Conservation (phyloP, 1,139 yeast species). For the Zygosaccharomyces sapae region DNA sequence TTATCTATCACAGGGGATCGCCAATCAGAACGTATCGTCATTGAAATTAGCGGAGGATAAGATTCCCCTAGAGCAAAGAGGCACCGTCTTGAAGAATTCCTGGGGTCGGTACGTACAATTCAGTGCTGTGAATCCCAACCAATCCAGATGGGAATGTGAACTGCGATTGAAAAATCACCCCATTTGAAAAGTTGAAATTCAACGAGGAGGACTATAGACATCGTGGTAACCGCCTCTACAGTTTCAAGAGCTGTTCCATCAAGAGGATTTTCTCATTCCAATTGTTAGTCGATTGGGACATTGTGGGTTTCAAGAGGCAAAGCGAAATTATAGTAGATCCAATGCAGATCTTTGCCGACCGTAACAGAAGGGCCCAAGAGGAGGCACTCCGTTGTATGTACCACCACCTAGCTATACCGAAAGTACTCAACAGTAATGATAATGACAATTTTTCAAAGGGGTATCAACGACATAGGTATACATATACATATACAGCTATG, state of each 20-base stretch:
- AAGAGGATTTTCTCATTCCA: conserved; percentile 29
- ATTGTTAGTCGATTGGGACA: conserved; percentile 26
- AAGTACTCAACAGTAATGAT: background rate
- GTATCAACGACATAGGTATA: background rate
- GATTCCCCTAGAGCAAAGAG: conserved; percentile 7
- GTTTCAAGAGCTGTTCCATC: conserved; percentile 32
- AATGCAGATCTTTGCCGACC: conserved; percentile 24
- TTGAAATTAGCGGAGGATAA: conserved; percentile 22
- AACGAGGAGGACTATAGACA: conserved; percentile 33
- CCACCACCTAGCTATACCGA: conserved; percentile 15
- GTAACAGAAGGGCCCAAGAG: conserved; percentile 9
- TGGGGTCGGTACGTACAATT: conserved; percentile 6
- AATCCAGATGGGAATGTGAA: conserved; percentile 23
- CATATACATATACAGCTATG: background rate
- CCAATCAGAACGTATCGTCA: conserved; percentile 29
- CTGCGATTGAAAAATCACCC: conserved; percentile 24
- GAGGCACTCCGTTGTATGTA: conserved; percentile 14
- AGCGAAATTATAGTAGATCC: conserved; percentile 26
- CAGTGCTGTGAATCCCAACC: conserved; percentile 4
- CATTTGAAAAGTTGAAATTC: conserved; percentile 23
- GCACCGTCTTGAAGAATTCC: conserved; percentile 5
- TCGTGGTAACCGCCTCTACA: conserved; percentile 33
- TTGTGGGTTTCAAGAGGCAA: conserved; percentile 20
- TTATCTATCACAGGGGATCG: conserved; percentile 29
- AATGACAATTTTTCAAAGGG: conserved; percentile 3